phyloP scores from a whole-genome alignment of 2,329 filamentous ascomycete species.

The Aspergillus sp. region DNA sequence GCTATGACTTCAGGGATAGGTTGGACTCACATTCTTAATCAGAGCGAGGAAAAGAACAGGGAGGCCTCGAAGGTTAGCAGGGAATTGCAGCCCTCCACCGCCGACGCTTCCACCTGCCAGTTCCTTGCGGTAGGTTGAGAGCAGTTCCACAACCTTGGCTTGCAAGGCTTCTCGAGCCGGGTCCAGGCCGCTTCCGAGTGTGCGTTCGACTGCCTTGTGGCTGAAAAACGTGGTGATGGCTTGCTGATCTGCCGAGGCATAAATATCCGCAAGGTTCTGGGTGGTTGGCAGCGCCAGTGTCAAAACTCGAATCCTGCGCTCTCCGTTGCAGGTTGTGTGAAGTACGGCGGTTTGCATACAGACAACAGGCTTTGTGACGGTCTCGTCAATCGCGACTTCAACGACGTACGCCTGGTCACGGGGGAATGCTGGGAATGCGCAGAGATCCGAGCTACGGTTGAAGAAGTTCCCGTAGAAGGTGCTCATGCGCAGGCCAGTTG shows the following conservation, averaged over 20 bases:
- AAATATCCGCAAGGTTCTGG: slow-evolving; percentile 83
- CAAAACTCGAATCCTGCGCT: slow-evolving; percentile 90
- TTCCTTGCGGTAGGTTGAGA: slow-evolving; percentile 96
- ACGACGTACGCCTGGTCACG: slow-evolving; percentile 97
- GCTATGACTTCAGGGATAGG: background rate
- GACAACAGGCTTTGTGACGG: slow-evolving; percentile 83
- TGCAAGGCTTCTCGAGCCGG: slow-evolving; percentile 88
- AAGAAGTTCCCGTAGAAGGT: slow-evolving; percentile 99
- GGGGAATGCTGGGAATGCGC: slow-evolving; percentile 96
- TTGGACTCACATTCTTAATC: slow-evolving; percentile 81
- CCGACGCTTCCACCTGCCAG: slow-evolving; percentile 94
- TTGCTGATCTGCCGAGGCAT: slow-evolving; percentile 90
- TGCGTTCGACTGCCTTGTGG: slow-evolving; percentile 94
- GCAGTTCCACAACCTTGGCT: slow-evolving; percentile 84
- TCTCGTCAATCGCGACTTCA: slow-evolving; percentile 97
- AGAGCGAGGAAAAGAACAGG: slow-evolving; percentile 89
- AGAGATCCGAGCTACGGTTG: slow-evolving; percentile 95
- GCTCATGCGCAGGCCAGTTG: slow-evolving; percentile 91
- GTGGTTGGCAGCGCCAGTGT: slow-evolving; percentile 92
- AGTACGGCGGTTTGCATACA: slow-evolving; percentile 93
- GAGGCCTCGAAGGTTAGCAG: slow-evolving; percentile 83
- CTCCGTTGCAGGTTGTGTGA: slow-evolving; percentile 96
- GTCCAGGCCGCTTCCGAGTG: slow-evolving; percentile 81
- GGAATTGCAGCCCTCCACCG: slow-evolving; percentile 86
- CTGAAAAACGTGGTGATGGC: slow-evolving; percentile 93